A percentile compares a stretch with the other conserved stretches of the same genome.
Evolutionary conservation across 768 basidiomycete species (phyloP).

Genomic region (Daedaleopsis nitida): DNA sequence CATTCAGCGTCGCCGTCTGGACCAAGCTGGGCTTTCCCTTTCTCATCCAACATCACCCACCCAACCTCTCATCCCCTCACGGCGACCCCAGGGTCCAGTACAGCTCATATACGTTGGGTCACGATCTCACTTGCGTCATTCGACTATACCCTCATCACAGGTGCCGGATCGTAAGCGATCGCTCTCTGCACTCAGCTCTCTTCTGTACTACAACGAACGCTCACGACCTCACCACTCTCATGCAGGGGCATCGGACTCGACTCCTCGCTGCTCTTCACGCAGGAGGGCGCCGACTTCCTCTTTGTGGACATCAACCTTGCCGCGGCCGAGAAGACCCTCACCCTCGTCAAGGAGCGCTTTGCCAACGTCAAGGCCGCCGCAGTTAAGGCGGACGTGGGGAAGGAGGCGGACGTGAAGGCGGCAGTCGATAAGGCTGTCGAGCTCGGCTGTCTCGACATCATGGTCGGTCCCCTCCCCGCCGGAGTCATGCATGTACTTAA

Average conservation of each 20-base stretch:
- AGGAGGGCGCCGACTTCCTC: constrained; percentile 88
- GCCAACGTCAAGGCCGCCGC: constrained; percentile 72
- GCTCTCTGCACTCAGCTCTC: not conserved
- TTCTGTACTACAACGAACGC: not conserved
- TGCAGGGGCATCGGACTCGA: constrained; percentile 94
- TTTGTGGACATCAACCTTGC: constrained; percentile 85
- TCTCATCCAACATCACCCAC: too few species aligned
- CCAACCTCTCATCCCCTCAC: too few species aligned
- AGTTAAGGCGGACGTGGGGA: constrained; percentile 83
- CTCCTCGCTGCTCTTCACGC: constrained; percentile 91
- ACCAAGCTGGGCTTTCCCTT: too few species aligned
- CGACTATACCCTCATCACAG: constrained; percentile 46
- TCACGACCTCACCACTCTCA: not conserved
- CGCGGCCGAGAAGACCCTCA: constrained; percentile 69
- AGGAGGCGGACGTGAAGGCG: constrained; percentile 83
- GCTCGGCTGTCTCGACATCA: constrained; percentile 90
- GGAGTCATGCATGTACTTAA: not conserved
- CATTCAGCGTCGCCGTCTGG: too few species aligned
- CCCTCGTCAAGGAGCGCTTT: constrained; percentile 61
- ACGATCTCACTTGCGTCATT: too few species aligned
- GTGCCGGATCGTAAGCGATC: constrained; percentile 51
- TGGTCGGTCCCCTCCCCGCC: constrained; percentile 58
- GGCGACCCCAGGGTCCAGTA: too few species aligned
- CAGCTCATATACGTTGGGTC: too few species aligned
- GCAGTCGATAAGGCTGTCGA: constrained; percentile 79